phyloP scores from a whole-genome alignment of 306 rosid species.

The Cucurbita moschata region DNA sequence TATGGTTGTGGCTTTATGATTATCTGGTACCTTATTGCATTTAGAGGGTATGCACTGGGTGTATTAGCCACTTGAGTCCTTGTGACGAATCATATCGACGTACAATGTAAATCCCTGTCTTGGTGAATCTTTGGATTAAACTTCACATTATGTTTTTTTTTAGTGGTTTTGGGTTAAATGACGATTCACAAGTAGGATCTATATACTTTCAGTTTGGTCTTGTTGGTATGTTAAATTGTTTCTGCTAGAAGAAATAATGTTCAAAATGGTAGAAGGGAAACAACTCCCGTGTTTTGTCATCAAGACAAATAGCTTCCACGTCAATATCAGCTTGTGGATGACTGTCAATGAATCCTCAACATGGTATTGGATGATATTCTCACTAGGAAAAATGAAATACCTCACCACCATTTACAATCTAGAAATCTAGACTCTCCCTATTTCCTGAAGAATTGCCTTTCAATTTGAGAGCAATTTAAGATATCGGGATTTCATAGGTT shows the following conservation, averaged over 20 bases:
- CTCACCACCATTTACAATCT: neutral
- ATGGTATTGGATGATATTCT: neutral
- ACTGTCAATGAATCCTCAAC: neutral
- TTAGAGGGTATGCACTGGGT: neutral
- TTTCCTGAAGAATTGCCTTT: neutral
- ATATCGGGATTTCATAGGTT: neutral
- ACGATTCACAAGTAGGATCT: neutral
- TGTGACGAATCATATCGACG: neutral
- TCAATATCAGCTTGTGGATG: neutral
- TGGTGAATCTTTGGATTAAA: neutral
- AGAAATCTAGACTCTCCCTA: neutral
- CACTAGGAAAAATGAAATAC: neutral
- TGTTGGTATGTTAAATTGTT: neutral
- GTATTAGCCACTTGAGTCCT: neutral
- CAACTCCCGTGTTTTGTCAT: neutral
- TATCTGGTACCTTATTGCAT: neutral
- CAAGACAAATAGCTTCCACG: neutral
- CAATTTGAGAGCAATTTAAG: neutral
- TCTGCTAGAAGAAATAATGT: neutral
- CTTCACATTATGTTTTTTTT: neutral
- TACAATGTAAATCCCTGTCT: neutral
- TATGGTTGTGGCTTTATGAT: neutral
- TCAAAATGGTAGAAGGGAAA: neutral
- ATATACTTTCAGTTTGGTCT: neutral
- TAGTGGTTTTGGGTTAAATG: neutral